A percentile compares a stretch with the other conserved stretches of the same genome.
Evolutionary conservation across 768 basidiomycete species (phyloP).

Genomic region (Lactarius akahatsu): DNA sequence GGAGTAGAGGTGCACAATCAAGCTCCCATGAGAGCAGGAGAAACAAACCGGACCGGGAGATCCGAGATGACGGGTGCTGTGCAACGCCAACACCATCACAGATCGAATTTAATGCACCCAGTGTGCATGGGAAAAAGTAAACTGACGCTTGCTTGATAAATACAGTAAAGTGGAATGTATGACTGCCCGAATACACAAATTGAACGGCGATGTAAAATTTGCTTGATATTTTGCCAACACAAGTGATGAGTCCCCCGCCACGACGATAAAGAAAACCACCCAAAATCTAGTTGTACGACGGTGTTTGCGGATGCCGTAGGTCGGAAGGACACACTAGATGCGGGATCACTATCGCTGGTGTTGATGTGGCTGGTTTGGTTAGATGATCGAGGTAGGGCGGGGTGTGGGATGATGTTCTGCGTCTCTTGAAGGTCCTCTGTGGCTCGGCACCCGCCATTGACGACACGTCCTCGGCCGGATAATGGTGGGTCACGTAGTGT

Average conservation of each 20-base stretch:
- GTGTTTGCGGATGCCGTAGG: background rate
- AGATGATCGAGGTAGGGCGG: background rate
- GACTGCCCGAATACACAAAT: background rate
- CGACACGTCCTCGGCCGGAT: background rate
- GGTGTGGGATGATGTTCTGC: slow-evolving; percentile 1
- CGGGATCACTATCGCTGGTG: slow-evolving; percentile 24
- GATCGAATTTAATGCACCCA: background rate
- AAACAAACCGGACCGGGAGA: background rate
- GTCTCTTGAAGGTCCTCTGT: slow-evolving; percentile 15
- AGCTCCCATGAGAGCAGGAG: background rate
- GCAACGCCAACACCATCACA: background rate
- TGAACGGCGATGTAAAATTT: background rate
- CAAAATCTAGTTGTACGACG: background rate
- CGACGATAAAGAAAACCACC: slow-evolving; percentile 7
- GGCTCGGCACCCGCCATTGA: background rate
- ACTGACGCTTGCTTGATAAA: background rate
- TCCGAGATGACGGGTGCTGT: background rate
- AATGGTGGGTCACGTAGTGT: background rate
- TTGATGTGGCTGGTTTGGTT: slow-evolving; percentile 9
- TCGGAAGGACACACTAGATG: slow-evolving; percentile 7
- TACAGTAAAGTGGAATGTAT: background rate
- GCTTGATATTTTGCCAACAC: background rate
- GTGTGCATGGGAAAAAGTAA: background rate
- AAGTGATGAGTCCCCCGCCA: background rate
- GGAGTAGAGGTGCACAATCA: background rate